phyloP scores from a whole-genome alignment of 441 rosid species.

The Theobroma grandiflorum region DNA sequence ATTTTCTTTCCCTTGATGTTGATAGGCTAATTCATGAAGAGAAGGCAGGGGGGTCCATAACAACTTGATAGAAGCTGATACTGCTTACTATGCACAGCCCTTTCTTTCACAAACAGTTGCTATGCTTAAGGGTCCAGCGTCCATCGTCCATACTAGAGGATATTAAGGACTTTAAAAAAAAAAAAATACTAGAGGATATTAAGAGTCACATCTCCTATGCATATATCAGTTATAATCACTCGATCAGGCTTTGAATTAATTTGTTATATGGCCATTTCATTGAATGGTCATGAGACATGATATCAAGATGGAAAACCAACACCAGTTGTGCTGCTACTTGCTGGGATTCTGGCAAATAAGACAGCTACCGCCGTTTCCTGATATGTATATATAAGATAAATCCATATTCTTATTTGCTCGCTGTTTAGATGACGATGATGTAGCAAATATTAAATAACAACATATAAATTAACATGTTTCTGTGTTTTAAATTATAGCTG shows the following conservation, averaged over 20 bases:
- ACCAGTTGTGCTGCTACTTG: not conserved
- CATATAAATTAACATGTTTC: too few relatives aligned
- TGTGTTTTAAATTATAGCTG: too few relatives aligned
- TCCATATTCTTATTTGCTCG: not conserved
- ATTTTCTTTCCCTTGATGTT: not conserved
- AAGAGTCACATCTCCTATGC: not conserved
- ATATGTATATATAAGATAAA: not conserved
- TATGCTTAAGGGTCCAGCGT: not conserved
- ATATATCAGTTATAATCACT: not conserved
- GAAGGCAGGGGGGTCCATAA: not conserved
- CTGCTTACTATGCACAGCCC: not conserved
- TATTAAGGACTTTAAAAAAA: too few relatives aligned
- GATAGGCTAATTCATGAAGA: constrained; percentile 1
- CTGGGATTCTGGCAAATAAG: constrained; percentile 5
- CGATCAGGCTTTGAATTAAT: not conserved
- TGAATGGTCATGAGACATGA: not conserved
- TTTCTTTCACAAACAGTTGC: not conserved
- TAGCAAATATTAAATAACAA: too few relatives aligned
- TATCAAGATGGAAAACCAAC: not conserved
- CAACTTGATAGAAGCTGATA: constrained; percentile 5
- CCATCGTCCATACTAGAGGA: not conserved
- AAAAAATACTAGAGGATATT: not conserved
- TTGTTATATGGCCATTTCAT: not conserved
- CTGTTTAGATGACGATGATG: not conserved
- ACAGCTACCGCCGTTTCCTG: not conserved